Evolutionary conservation across 2,329 filamentous ascomycete species (phyloP), one percentile per base, ranked within the genome.

Genomic region (Aspergillus piperis): DNA sequence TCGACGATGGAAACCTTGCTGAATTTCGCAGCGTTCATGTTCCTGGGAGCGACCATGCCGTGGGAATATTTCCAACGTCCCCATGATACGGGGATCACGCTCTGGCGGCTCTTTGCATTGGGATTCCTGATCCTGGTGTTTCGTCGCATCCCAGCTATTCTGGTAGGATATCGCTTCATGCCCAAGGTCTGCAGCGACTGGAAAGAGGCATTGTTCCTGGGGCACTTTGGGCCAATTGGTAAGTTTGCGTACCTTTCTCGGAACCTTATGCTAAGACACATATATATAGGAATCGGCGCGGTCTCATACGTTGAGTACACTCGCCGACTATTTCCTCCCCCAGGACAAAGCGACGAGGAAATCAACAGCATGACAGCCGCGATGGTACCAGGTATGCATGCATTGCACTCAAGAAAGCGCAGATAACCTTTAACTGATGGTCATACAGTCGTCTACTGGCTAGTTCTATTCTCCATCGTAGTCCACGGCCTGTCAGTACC

Each of bases 11-110:
- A 87, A 54, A 81, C 85, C 0, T 69, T 87, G 0, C 76, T 88
- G 53, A 88, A 87, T 68, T 85, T 86, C 64, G 84, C 81, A 7
- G 84, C 82, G 19, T 87, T 87, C 70, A 83, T 86, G 75, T 87
- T 84, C 61, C 77, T 87, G 47, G 85, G 85, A 1, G 78, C 79
- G 5, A 77, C 82, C 50, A 77, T 87, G 55, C 85, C 84, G 0
- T 87, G 84, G 84, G 59, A 68, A 2, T 73, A 84, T 47, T 86
- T 87, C 68, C 75, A 84, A 54, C 76, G 81, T 50, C 83, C 84
- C 0, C 74, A 82, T 2, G 72, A 76, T 0, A 84, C 83, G 0
- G 85, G 84, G 0, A 78, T 87, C 30, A 86, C 82, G 0, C 67
- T 79, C 42, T 72, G 75, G 2, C 78, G 83, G 2, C 76, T 87